phyloP scores from a whole-genome alignment of 2,329 filamentous ascomycete genomes.

The Graphilbum fragrans region DNA sequence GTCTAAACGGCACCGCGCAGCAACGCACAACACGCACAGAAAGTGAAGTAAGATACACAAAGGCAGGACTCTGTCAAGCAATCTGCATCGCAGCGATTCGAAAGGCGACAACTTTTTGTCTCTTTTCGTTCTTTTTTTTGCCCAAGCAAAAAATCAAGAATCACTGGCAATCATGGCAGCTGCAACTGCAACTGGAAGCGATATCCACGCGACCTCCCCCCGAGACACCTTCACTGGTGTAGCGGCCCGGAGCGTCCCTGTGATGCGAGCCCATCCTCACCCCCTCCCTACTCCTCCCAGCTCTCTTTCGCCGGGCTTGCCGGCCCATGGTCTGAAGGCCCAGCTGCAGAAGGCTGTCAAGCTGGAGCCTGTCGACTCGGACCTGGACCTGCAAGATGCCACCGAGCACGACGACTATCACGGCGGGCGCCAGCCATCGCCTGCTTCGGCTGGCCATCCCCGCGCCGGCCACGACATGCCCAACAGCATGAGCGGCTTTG shows the following conservation, averaged over 20 bases:
- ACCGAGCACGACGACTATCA: conserved; percentile 28
- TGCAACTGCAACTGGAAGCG: conserved; percentile 48
- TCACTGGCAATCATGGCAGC: conserved; percentile 54
- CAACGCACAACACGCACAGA: too few relatives aligned
- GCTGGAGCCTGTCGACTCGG: conserved; percentile 64
- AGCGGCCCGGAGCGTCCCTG: conserved; percentile 53
- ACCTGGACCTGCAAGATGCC: conserved; percentile 71
- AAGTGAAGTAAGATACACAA: too few relatives aligned
- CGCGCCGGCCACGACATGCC: not conserved
- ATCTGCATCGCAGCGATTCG: not conserved
- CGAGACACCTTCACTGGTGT: conserved; percentile 65
- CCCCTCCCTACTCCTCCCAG: conserved; percentile 87
- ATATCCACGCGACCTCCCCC: conserved; percentile 50
- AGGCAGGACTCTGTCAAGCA: not conserved
- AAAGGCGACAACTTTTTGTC: not conserved
- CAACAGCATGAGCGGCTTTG: not conserved
- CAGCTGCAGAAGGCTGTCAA: conserved; percentile 44
- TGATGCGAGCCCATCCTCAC: conserved; percentile 52
- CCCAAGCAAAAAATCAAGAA: not conserved
- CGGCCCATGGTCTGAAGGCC: conserved; percentile 66
- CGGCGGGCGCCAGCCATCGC: conserved; percentile 14
- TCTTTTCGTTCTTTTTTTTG: not conserved
- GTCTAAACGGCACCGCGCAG: not conserved
- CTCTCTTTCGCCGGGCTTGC: conserved; percentile 82
- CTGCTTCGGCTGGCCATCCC: not conserved